Evolutionary conservation across 345 rosid genomes (phyloP), one percentile per base, ranked within the genome.

Genomic region (Sisymbrium irio): DNA sequence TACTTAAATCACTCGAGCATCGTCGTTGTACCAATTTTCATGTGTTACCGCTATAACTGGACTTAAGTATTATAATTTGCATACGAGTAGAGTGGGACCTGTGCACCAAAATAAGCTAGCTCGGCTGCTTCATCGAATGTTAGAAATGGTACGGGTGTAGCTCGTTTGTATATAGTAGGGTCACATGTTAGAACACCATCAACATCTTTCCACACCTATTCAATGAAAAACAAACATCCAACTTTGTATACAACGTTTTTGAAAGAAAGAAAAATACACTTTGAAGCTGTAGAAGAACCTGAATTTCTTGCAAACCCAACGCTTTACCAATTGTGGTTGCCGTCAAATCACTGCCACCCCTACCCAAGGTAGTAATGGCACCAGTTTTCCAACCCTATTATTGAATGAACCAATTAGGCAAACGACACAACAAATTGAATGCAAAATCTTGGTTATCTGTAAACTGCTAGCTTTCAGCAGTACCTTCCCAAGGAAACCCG

Each of bases 101-200:
- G 98, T 41, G 99, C 87, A 68, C 99, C 99, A 83, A 89, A 95
- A 84, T 95, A 95, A 62, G 99, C 99, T 66, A 95, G 94, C 83
- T 95, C 99, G 67, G 99, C 96, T 77, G 99, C 99, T 79, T 95
- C 99, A 0, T 92, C 99, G 76, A 95, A 95, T 66, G 99, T 92
- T 74, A 95, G 77, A 75, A 56, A 87, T 28, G 96, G 96, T 41
- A 95, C 98, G 71, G 98, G 93, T 79, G 84, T 84, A 3, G 98
- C 98, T 42, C 6, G 69, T 28, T 85, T 78, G 78, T 87, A 78
- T 68, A 95, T 95, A 76, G 86, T 90, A 71, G 99, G 99, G 72
- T 95, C 99, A 57, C 99, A 95, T 47, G 99, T 95, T 79, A 95
- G 80, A 79, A 92, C 99, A 75, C 99, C 99, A 77, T 95, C 99